Evolutionary conservation across 129 eudicot genomes (phyloP).

Genomic region (Oenanthe sinensis): DNA sequence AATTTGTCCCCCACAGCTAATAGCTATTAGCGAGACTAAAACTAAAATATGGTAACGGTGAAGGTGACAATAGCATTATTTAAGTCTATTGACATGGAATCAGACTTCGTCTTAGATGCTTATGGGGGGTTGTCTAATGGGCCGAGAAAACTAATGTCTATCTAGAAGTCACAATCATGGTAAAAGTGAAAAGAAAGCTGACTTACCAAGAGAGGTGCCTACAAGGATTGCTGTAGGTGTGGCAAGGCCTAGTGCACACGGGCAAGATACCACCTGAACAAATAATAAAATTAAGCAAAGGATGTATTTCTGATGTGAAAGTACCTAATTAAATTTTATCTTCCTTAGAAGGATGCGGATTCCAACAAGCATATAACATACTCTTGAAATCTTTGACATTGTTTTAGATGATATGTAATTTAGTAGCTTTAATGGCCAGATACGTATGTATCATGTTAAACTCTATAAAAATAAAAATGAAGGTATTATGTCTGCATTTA

Average conservation of each 20-base stretch:
- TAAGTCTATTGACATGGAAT: not conserved
- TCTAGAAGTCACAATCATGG: not conserved
- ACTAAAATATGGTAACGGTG: not conserved
- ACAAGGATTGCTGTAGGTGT: constrained; percentile 97
- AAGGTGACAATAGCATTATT: not conserved
- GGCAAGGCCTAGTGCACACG: constrained; percentile 98
- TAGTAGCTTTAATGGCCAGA: not conserved
- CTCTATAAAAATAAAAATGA: not conserved
- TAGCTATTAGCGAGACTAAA: not conserved
- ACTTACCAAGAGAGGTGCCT: constrained; percentile 87
- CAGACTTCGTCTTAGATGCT: not conserved
- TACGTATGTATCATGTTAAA: not conserved
- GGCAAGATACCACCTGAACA: constrained; percentile 91
- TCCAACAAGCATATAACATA: not conserved
- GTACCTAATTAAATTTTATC: not conserved
- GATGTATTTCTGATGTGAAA: not conserved
- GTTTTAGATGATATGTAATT: not conserved
- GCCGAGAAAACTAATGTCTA: not conserved
- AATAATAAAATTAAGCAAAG: constrained; percentile 7
- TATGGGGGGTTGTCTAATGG: not conserved
- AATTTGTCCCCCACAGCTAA: not conserved
- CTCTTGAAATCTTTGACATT: not conserved
- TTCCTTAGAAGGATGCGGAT: not conserved
- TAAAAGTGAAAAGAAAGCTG: not conserved
- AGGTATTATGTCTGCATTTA: not conserved